Evolutionary conservation across 345 rosid genomes (phyloP), one percentile per base, ranked within the genome.

Genomic region (Lepidium sativum): DNA sequence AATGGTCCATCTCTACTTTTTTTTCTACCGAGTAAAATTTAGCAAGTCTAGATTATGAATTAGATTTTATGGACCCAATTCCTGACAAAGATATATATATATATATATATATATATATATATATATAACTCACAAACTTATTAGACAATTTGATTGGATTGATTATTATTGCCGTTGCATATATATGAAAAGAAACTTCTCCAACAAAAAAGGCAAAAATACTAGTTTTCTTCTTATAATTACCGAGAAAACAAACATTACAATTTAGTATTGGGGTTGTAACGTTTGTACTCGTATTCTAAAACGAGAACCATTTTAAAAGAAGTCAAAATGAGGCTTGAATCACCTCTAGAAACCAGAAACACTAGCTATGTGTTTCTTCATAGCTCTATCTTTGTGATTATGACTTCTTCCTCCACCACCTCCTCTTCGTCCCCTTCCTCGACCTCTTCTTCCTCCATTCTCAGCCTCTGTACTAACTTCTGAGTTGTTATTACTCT

Each of bases 331-430:
- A 27, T 27, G 31, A 27, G 31, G 31, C 31, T 27, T 27, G 31
- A 27, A 27, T 27, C 31, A 27, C 6, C 33, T 38, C 64, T 80
- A 91, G 25, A 67, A 67, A 54, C 99, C 95, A 34, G 80, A 66
- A 67, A 90, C 37, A 47, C 97, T 91, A 50, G 91, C 70, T 33
- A 88, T 78, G 62, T 86, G 95, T 62, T 90, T 90, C 40, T 49
- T 75, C 79, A 81, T 80, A n/a, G 97, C 90, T 69, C 85, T 75
- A 48, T 84, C 89, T 72, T 84, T 94, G 58, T 86, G 79, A 61
- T 78, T 56, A 65, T 78, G 63, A 40, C 77, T 77, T 54, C 82
- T 76, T 6, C 89, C 85, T 16, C 92, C 82, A 34, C 89, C 79
- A 9, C 91, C 82, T 42, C 88, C 78, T 43, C 88, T 63, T 52